phyloP scores from a whole-genome alignment of 23 red algal species.

The Agarophyton chilense region DNA sequence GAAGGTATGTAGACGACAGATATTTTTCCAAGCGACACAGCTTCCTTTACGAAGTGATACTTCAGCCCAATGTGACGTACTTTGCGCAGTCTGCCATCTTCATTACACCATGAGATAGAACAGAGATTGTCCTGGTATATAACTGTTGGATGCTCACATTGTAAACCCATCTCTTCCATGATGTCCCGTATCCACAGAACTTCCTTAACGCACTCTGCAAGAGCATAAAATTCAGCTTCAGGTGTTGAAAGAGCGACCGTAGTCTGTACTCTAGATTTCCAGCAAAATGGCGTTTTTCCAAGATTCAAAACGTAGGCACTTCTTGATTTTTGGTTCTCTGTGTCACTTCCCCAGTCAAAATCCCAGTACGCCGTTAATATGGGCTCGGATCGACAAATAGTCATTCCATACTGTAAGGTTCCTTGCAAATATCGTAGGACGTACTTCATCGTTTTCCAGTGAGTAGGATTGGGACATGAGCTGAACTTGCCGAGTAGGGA shows the following conservation, averaged over 20 bases:
- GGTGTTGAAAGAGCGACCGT: background rate
- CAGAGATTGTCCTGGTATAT: constrained; percentile 20
- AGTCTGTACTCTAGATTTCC: constrained; percentile 1
- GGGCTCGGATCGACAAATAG: no score
- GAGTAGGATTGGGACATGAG: background rate
- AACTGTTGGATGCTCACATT: background rate
- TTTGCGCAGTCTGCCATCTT: background rate
- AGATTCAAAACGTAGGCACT: no score
- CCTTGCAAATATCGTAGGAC: constrained; percentile 24
- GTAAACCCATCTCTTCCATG: background rate
- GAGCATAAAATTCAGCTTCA: constrained; percentile 37
- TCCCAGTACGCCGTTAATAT: no score
- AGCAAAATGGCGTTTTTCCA: background rate
- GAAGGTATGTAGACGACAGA: no score
- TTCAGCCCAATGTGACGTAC: background rate
- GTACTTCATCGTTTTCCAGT: constrained; percentile 34
- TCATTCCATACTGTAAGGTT: background rate
- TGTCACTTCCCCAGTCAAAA: no score
- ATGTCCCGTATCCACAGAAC: background rate
- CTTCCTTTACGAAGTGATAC: background rate
- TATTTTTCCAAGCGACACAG: background rate
- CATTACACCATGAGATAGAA: constrained; percentile 12
- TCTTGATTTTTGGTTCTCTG: no score
- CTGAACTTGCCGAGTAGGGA: constrained; percentile 7
- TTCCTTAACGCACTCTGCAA: background rate